phyloP scores from a whole-genome alignment of 257 asterid genomes.

The Ilex asprella region DNA sequence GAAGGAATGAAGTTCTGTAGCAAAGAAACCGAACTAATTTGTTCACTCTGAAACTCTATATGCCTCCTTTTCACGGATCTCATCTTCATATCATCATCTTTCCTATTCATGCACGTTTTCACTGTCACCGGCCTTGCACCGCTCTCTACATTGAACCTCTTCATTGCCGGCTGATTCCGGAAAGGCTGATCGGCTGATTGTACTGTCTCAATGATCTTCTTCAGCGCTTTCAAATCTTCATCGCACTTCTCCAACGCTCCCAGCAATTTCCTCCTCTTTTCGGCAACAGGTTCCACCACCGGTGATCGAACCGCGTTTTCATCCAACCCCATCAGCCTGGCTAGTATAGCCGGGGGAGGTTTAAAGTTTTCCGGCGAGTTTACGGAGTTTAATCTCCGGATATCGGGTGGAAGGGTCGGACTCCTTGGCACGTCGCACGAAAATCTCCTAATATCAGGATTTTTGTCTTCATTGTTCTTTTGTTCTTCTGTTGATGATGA shows the following conservation, averaged over 20 bases:
- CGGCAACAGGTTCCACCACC: slow-evolving; percentile 23
- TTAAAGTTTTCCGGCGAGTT: slow-evolving; percentile 22
- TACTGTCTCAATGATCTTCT: slow-evolving; percentile 52
- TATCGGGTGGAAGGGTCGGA: slow-evolving; percentile 55
- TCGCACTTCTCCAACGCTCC: slow-evolving; percentile 77
- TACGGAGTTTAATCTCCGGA: slow-evolving; percentile 26
- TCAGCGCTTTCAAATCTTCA: slow-evolving; percentile 67
- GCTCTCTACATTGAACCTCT: no score
- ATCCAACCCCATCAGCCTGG: slow-evolving; percentile 73
- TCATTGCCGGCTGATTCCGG: no score
- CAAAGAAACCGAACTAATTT: no score
- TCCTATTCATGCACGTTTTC: no score
- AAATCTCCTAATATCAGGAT: slow-evolving; percentile 5
- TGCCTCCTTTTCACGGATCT: no score
- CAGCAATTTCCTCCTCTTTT: slow-evolving; percentile 49
- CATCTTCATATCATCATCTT: no score
- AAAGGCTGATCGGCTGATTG: slow-evolving; percentile 1
- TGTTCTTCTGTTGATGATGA: slow-evolving; percentile 1
- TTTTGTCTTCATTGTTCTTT: slow-evolving; percentile 6
- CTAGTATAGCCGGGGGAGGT: slow-evolving; percentile 45
- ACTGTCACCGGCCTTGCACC: no score
- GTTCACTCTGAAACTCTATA: no score
- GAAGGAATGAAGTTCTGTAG: no score
- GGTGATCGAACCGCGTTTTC: slow-evolving; percentile 20
- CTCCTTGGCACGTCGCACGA: slow-evolving; percentile 38